A percentile compares a stretch with the other conserved stretches of the same genome.
Evolutionary conservation across 306 rosid species (phyloP).

Genomic region (Fragaria vesca): DNA sequence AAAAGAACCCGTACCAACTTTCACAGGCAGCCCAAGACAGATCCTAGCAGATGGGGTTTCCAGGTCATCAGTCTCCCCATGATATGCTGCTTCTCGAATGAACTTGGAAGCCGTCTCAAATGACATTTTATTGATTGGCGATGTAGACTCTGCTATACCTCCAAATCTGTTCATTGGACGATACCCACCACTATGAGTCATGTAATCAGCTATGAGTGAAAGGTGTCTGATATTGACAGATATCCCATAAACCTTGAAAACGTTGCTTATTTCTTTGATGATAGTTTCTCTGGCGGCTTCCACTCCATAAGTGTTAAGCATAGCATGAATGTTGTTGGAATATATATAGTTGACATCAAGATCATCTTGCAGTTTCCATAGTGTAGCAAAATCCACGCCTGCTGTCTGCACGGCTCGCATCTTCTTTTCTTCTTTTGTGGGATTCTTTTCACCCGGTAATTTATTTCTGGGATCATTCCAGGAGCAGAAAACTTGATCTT

Average conservation of each 20-base stretch:
- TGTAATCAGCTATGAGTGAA: slow-evolving; percentile 76
- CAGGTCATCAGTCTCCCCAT: slow-evolving; percentile 65
- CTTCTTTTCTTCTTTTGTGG: slow-evolving; percentile 41
- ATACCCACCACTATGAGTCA: slow-evolving; percentile 76
- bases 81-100: slow-evolving; percentile 78
- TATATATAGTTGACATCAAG: slow-evolving; percentile 70
- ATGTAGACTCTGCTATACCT: slow-evolving; percentile 60
- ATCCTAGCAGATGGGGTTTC: slow-evolving; percentile 88
- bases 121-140: slow-evolving; percentile 80
- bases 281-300: slow-evolving; percentile 89
- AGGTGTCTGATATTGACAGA: slow-evolving; percentile 80
- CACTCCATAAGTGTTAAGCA: slow-evolving; percentile 72
- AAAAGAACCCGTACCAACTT: slow-evolving; percentile 78
- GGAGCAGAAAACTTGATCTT: slow-evolving; percentile 70
- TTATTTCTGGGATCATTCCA: slow-evolving; percentile 41
- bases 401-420: slow-evolving; percentile 74
- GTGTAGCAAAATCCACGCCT: slow-evolving; percentile 69
- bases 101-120: slow-evolving; percentile 84
- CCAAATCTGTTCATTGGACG: slow-evolving; percentile 66
- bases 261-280: slow-evolving; percentile 74
- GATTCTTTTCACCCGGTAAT: neutral
- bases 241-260: slow-evolving; percentile 81
- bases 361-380: slow-evolving; percentile 59
- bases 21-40: slow-evolving; percentile 87
- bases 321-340: slow-evolving; percentile 66